Base-by-base conservation (phyloP, 192 early-diverging fungal genomes). In the Backusella tarrabulga region DNA sequence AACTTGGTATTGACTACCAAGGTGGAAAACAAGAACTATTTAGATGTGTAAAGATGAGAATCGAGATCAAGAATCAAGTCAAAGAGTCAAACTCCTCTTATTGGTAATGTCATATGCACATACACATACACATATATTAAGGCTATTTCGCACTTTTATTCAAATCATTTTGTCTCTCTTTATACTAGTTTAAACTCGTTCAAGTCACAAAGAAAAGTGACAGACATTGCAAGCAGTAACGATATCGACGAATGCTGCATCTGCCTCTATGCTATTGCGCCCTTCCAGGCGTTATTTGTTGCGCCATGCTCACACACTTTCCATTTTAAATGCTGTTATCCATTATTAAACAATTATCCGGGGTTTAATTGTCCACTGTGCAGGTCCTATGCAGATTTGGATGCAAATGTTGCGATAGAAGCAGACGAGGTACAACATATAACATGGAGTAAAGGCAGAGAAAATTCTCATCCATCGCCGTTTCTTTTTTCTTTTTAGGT, bases 1-100 rank as follows among this genome's bases (percentile, higher is more conserved):
- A 99, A 87, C 87, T 99, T 34, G 98, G 98, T 35, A 94, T 97
- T 17, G 98, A 99, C 77, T 98, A 98, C 81, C 95, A 97, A 86
- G 96, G 96, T 54, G 89, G 95, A 36, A 90, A 88, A 21, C 91
- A 97, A 85, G 92, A 92, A 91, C 94, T 96, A 67, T 96, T 95
- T 90, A 93, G 95, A 85, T 97, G 95, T 79, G 95, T 98, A 15
- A 92, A 94, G 81, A 98, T 98, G 86, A 82, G 93, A 26, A 78
- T 95, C 21, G 93, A 95, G 80, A 79, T 93, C 42, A 92, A 93
- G 79, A 86, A 63, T 26, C 56, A 23, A 29, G 9, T 29, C 21
- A 26, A 12, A 29, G 21, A 29, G 11, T 29, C 11, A 29, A 63
- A 12, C 14, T 23, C 21, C 12, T 63, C 11, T 32, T 63, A 35